Evolutionary conservation across 495 filamentous ascomycete species (phyloP).

Genomic region (Sordaria brevicollis): DNA sequence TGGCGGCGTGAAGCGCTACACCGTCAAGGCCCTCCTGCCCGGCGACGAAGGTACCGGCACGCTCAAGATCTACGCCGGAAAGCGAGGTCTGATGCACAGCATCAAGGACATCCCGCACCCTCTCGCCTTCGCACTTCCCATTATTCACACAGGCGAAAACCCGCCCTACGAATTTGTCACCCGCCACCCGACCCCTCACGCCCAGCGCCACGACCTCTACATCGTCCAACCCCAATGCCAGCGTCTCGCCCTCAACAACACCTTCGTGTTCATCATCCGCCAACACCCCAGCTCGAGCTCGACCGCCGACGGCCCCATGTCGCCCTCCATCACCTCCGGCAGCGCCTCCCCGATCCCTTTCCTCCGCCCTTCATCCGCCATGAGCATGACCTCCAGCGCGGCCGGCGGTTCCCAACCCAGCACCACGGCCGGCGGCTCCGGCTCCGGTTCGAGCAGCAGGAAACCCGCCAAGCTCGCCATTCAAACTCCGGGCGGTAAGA

Average conservation of each 20-base stretch:
- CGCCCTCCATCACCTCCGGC: constrained; percentile 41
- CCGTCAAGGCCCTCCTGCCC: constrained; percentile 81
- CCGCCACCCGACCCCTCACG: constrained; percentile 92
- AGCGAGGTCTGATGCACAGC: constrained; percentile 88
- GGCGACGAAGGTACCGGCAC: constrained; percentile 81
- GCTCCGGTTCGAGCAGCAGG: constrained; percentile 26
- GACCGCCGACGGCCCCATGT: constrained; percentile 19
- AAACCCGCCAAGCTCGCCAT: constrained; percentile 96
- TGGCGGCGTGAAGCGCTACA: constrained; percentile 75
- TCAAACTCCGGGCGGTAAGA: constrained; percentile 92
- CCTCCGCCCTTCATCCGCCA: constrained; percentile 62
- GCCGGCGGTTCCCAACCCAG: constrained; percentile 44
- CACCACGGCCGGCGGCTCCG: constrained; percentile 27
- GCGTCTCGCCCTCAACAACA: constrained; percentile 82
- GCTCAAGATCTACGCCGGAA: constrained; percentile 88
- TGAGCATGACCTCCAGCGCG: constrained; percentile 68
- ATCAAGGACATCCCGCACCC: constrained; percentile 90
- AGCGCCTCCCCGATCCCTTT: constrained; percentile 58
- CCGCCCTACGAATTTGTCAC: constrained; percentile 87
- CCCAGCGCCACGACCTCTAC: constrained; percentile 92
- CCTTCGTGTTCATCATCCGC: constrained; percentile 90
- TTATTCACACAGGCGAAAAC: constrained; percentile 83
- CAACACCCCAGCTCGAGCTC: constrained; percentile 75
- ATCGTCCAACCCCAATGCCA: constrained; percentile 90
- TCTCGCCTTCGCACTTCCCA: constrained; percentile 80